phyloP scores from a whole-genome alignment of 2,329 filamentous ascomycete genomes.

The Botrytis paeoniae region DNA sequence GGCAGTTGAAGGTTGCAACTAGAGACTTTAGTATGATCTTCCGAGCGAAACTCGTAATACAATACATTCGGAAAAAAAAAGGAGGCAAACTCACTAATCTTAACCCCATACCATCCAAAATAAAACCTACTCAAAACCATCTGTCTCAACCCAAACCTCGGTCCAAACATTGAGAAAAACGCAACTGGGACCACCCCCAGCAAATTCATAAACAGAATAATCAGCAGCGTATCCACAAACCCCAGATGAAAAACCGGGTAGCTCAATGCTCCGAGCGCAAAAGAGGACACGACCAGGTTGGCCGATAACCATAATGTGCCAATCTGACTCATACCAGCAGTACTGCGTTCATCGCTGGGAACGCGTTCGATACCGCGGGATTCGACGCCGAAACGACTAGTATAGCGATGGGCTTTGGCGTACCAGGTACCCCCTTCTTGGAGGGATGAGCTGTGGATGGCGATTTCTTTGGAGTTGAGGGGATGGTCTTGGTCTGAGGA shows the following conservation, averaged over 20 bases:
- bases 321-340: conserved; percentile 63
- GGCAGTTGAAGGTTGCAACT: conserved; percentile 67
- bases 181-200: conserved; percentile 69
- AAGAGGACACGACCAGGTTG: conserved; percentile 74
- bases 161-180: conserved; percentile 76
- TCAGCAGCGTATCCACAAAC: conserved; percentile 69
- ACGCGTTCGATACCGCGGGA: conserved; percentile 74
- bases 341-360: conserved; percentile 64
- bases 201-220: conserved; percentile 72
- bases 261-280: conserved; percentile 70
- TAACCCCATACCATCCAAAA: conserved; percentile 73
- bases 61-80: conserved; percentile 4
- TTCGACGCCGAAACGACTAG: conserved; percentile 65
- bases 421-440: conserved; percentile 53
- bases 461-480: conserved; percentile 16
- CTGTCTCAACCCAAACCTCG: conserved; percentile 70
- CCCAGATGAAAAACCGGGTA: conserved; percentile 67
- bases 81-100: conserved; percentile 49
- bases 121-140: conserved; percentile 78
- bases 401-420: conserved; percentile 59
- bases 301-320: conserved; percentile 73
- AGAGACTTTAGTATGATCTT: not conserved
- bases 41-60: not conserved
- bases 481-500: not conserved
- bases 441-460: conserved; percentile 58